Base-by-base conservation (phyloP, 2,329 filamentous ascomycete species). In the Fusarium pseudonygamai region DNA sequence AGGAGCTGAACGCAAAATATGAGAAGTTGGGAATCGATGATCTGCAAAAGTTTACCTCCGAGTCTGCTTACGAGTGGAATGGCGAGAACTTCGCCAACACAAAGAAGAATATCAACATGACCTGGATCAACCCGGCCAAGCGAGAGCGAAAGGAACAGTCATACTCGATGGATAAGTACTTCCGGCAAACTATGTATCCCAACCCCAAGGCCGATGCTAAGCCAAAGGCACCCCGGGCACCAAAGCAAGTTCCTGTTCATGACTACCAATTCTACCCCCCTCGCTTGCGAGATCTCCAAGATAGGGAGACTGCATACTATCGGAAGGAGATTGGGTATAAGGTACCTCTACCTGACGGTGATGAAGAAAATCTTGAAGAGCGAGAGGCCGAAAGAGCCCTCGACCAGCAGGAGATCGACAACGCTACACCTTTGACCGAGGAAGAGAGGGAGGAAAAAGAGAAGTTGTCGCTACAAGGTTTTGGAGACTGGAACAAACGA, bases 161-260 rank as follows among this genome's bases (percentile, higher is more conserved):
- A 10, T 99, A 99, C 81, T 98, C 96, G 1, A 97, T 99, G 86
- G 97, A 99, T 82, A 97, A 98, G 82, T 99, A 99, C 84, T 99
- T 98, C 84, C 93, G 96, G 74, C 92, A 97, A 78, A 94, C 95
- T 15, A 89, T 99, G 79, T 93, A 93, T 77, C 87, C 87, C 16
- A 88, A 90, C 40, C 96, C 93, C 91, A 94, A 82, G 90, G 92
- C 94, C 43, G 95, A 98, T 71, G 89, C 93, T 32, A 98, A 98
- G 82, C 95, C 96, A 14, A 97, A 97, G 83, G 94, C 96, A 26
- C 97, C 96, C n/a, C 91, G 95, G 63, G 94, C 96, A 15, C 96
- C 96, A 2, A 97, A 97, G 83, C 96, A 99, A 81, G 90, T 97
- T 59, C 86, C 91, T 8, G 93, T 97, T 45, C 95, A 98, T 78